Evolutionary conservation across 805 yeast species (phyloP).

Genomic region (Debaryomyces hansenii): DNA sequence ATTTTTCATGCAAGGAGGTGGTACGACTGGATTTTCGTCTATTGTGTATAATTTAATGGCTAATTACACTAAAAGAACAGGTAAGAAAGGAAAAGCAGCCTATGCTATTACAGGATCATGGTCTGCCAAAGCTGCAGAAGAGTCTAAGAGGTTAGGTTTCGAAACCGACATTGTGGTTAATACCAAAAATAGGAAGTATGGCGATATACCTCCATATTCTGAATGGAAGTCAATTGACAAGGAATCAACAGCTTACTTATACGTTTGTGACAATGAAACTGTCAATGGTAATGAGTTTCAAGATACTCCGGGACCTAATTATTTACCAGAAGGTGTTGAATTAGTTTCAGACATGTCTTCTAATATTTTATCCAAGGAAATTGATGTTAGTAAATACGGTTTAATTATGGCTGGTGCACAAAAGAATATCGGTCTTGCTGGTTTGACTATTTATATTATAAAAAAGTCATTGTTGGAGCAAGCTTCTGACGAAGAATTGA

Average conservation of each 20-base stretch:
- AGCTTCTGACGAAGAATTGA: conserved; percentile 62
- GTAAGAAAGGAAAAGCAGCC: conserved; percentile 76
- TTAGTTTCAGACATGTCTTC: conserved; percentile 95
- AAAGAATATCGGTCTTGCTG: conserved; percentile 96
- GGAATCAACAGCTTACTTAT: conserved; percentile 77
- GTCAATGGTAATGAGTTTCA: conserved; percentile 90
- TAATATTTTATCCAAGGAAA: conserved; percentile 75
- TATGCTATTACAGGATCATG: conserved; percentile 92
- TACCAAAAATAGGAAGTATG: conserved; percentile 61
- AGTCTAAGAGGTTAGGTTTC: conserved; percentile 80
- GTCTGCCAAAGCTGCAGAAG: conserved; percentile 87
- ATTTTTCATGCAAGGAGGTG: conserved; percentile 96
- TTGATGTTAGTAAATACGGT: conserved; percentile 85
- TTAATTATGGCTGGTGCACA: conserved; percentile 97
- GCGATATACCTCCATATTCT: conserved; percentile 61
- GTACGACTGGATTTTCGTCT: conserved; percentile 93
- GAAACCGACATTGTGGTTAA: conserved; percentile 70
- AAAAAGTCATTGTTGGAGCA: conserved; percentile 75
- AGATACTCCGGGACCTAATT: conserved; percentile 48
- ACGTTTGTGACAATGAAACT: conserved; percentile 95
- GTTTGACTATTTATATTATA: conserved; percentile 87
- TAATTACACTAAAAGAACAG: conserved; percentile 66
- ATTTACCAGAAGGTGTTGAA: conserved; percentile 67
- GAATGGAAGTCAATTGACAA: conserved; percentile 62
- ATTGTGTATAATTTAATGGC: conserved; percentile 82